phyloP scores from a whole-genome alignment of 331 rosid species.

The Stylosanthes scabra region DNA sequence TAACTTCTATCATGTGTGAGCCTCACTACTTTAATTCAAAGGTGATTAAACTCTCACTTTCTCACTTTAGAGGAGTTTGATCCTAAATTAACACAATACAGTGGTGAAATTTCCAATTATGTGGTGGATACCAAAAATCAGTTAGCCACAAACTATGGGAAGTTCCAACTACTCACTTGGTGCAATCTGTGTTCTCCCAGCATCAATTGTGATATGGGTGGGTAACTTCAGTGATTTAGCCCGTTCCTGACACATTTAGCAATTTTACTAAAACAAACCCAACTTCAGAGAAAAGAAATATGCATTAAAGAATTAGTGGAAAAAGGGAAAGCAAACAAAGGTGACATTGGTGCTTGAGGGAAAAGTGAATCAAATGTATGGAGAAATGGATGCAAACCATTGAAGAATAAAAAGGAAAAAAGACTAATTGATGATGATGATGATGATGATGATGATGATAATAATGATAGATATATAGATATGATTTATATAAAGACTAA shows the following conservation, averaged over 20 bases:
- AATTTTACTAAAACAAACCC: not conserved
- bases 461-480: too few relatives aligned
- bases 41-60: too few relatives aligned
- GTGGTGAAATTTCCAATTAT: not conserved
- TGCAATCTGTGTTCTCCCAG: constrained; percentile 98
- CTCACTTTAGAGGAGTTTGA: too few relatives aligned
- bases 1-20: too few relatives aligned
- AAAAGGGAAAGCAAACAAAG: not conserved
- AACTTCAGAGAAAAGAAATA: constrained; percentile 6
- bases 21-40: too few relatives aligned
- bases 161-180: constrained; percentile 71
- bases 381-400: constrained; percentile 1
- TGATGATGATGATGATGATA: too few relatives aligned
- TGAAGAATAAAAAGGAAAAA: not conserved
- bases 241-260: constrained; percentile 61
- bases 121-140: constrained; percentile 9
- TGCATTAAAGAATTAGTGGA: not conserved
- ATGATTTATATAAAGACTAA: too few relatives aligned
- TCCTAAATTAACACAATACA: too few relatives aligned
- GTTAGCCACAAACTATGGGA: not conserved
- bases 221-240: constrained; percentile 87
- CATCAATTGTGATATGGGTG: constrained; percentile 92
- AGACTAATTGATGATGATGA: not conserved
- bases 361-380: not conserved
- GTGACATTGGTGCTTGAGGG: not conserved